These are phyloP conservation scores for Solanum sejunctum DNA, from an alignment of 257 asterid species.

Conservation along the genomic window DNA sequence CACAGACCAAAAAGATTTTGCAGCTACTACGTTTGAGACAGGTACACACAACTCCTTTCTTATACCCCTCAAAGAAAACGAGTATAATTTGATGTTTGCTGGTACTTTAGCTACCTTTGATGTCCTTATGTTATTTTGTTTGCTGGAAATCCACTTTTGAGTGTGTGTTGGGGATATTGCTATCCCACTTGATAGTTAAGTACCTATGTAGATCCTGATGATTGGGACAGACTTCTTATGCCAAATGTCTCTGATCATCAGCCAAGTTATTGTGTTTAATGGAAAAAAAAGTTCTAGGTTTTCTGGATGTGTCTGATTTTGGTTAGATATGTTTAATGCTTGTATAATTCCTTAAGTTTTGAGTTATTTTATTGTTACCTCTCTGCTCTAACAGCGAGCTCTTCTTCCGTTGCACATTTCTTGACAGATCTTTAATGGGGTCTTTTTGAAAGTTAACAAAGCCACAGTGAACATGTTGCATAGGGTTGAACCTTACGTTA, in stretches of 20 bases:
- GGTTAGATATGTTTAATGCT: not conserved
- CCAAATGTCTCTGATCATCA: not conserved
- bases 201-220: not conserved
- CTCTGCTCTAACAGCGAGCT: not conserved
- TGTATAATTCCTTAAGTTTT: not conserved
- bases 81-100: not conserved
- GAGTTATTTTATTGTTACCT: not conserved
- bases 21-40: constrained; percentile 42
- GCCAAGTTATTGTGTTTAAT: not conserved
- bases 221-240: not conserved
- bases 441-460: constrained; percentile 47
- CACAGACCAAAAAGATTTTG: constrained; percentile 39
- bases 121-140: not conserved
- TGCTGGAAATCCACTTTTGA: not conserved
- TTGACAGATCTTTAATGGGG: constrained; percentile 46
- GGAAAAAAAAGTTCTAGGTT: not conserved
- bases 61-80: not conserved
- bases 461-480: constrained; percentile 52
- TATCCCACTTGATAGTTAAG: not conserved
- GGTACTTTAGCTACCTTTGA: not conserved
- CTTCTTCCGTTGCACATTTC: not conserved
- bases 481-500: constrained; percentile 50
- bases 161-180: not conserved
- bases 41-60: constrained; percentile 1
- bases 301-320: too few relatives aligned